A percentile compares a stretch with the other conserved stretches of the same genome.
Evolutionary conservation across 805 yeast species (phyloP).

Genomic region (Candida manassasensis): DNA sequence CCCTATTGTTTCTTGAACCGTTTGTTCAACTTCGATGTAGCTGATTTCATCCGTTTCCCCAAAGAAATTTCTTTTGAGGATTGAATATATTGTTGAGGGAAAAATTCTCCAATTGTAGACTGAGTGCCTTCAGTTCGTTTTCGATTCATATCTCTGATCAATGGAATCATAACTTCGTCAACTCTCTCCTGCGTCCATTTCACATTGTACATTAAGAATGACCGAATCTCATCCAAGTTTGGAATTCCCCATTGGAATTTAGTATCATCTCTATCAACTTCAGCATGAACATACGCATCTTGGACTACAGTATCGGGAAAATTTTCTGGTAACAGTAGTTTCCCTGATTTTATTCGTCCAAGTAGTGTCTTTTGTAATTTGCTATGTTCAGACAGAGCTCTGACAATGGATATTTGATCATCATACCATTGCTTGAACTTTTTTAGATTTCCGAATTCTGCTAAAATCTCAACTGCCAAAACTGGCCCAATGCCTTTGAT

Average conservation of each 20-base stretch:
- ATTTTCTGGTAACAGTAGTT: slow-evolving; percentile 48
- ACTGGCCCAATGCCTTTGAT: slow-evolving; percentile 93
- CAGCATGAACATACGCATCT: slow-evolving; percentile 75
- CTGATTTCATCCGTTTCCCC: slow-evolving; percentile 60
- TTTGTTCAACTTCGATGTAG: slow-evolving; percentile 46
- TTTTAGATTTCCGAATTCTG: slow-evolving; percentile 60
- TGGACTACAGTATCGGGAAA: slow-evolving; percentile 70
- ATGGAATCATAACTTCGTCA: slow-evolving; percentile 81
- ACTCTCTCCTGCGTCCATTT: slow-evolving; percentile 78
- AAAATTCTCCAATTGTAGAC: slow-evolving; percentile 60
- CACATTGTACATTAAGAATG: slow-evolving; percentile 61
- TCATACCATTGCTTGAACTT: slow-evolving; percentile 55
- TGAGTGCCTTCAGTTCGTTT: slow-evolving; percentile 53
- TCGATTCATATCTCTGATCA: slow-evolving; percentile 72
- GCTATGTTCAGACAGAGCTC: slow-evolving; percentile 37
- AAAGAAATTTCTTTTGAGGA: slow-evolving; percentile 41
- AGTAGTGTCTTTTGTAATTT: slow-evolving; percentile 56
- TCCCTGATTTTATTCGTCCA: slow-evolving; percentile 48
- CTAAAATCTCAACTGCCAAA: slow-evolving; percentile 80
- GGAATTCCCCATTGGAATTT: slow-evolving; percentile 89
- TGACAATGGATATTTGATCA: slow-evolving; percentile 26
- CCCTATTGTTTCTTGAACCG: slow-evolving; percentile 10
- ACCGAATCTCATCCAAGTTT: slow-evolving; percentile 71
- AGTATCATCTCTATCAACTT: slow-evolving; percentile 76
- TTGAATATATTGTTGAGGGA: slow-evolving; percentile 53